Evolutionary conservation across 345 rosid species (phyloP).

Genomic region (Melaleuca quinquenervia): DNA sequence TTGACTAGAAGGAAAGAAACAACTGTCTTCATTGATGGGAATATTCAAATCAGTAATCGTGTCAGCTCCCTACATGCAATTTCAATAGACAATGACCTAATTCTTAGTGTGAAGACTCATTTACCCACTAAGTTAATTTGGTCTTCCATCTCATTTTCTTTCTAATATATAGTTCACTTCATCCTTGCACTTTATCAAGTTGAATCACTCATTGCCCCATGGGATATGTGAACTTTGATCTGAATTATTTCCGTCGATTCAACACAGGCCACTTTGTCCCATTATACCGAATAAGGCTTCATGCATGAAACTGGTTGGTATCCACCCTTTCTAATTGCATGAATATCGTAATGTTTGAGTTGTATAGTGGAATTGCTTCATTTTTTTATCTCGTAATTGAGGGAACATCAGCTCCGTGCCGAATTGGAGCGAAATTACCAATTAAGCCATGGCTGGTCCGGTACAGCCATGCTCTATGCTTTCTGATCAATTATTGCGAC

Average conservation of each 20-base stretch:
- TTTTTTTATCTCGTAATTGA: not conserved
- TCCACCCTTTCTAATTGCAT: not conserved
- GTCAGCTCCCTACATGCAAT: not conserved
- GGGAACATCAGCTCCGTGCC: not conserved
- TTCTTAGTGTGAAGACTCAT: not conserved
- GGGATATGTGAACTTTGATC: fast-evolving
- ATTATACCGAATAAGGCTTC: not conserved
- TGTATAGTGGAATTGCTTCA: not conserved
- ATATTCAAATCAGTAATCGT: not conserved
- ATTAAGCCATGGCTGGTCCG: not conserved
- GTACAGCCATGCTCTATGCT: not conserved
- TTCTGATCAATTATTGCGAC: not conserved
- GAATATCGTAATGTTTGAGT: not conserved
- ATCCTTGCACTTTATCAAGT: not conserved
- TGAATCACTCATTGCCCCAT: not conserved
- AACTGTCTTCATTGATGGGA: not conserved
- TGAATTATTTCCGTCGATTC: not conserved
- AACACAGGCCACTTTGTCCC: not conserved
- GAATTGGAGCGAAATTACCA: not conserved
- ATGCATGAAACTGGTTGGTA: not conserved
- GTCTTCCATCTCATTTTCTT: not conserved
- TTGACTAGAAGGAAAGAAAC: not conserved
- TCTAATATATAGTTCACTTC: not conserved
- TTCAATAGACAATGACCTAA: not conserved
- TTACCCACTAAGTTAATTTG: not conserved